A percentile compares a stretch with the other conserved stretches of the same genome.
These are phyloP conservation scores for Bonia amplexicaulis DNA, from an alignment of 176 grass and related monocot genomes.

Conservation along the genomic window DNA sequence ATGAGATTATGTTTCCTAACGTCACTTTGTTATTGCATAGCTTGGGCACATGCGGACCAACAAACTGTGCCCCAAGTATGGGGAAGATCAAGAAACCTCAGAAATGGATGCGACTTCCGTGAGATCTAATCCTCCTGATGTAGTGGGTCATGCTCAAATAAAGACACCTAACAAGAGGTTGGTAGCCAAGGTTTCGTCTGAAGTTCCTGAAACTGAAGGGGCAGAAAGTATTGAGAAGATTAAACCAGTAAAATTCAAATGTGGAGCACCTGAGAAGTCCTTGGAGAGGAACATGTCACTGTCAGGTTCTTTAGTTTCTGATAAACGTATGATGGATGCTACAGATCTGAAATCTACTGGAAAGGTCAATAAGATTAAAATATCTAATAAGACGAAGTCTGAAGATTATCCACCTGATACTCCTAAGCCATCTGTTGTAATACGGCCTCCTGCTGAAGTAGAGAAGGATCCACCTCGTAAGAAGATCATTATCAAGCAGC, in stretches of 20 bases:
- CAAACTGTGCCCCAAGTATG: slow-evolving; percentile 89
- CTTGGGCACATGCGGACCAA: slow-evolving; percentile 97
- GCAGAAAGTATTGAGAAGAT: slow-evolving; percentile 55
- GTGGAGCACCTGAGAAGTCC: slow-evolving; percentile 65
- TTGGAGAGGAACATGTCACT: slow-evolving; percentile 66
- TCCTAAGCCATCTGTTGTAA: slow-evolving; percentile 72
- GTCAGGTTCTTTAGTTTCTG: slow-evolving; percentile 49
- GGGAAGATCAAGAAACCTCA: slow-evolving; percentile 69
- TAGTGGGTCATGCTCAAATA: slow-evolving; percentile 39
- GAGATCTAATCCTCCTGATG: slow-evolving; percentile 57
- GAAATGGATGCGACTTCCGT: slow-evolving; percentile 53
- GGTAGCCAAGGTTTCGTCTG: slow-evolving; percentile 59
- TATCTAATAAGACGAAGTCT: slow-evolving; percentile 70
- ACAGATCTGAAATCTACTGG: slow-evolving; percentile 51
- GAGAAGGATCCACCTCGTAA: slow-evolving; percentile 58
- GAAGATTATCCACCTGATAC: slow-evolving; percentile 59
- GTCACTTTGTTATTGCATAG: slow-evolving; percentile 40
- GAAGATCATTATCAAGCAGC: slow-evolving; percentile 95
- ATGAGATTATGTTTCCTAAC: not conserved
- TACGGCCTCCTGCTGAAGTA: slow-evolving; percentile 68
- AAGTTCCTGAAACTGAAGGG: slow-evolving; percentile 52
- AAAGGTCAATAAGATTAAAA: slow-evolving; percentile 83
- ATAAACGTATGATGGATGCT: slow-evolving; percentile 43
- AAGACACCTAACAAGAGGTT: slow-evolving; percentile 67
- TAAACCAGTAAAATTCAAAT: slow-evolving; percentile 94